Conservation (phyloP, 805 yeast species). For the Sugiyamaella americana region DNA sequence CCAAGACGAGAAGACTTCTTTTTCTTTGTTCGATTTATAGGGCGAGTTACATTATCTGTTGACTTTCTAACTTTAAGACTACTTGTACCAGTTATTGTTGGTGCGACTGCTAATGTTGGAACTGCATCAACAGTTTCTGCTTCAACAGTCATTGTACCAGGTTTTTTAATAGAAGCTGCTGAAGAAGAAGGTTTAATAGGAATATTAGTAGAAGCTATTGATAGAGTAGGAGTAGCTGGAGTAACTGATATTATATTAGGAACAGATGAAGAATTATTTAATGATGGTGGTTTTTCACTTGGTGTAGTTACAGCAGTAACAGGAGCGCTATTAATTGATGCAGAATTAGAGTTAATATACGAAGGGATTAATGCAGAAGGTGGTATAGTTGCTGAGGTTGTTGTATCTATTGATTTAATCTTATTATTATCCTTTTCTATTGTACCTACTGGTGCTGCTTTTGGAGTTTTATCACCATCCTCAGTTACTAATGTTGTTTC, state of each 20-base stretch:
- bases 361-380: no score
- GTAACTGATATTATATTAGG: neutral
- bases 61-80: conserved; percentile 25
- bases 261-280: neutral
- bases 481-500: no score
- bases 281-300: no score
- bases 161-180: conserved; percentile 2
- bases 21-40: conserved; percentile 22
- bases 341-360: no score
- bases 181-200: conserved; percentile 8
- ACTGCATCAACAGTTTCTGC: conserved; percentile 56
- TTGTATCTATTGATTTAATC: no score
- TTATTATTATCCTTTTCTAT: no score
- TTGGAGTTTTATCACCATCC: no score
- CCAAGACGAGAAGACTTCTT: conserved; percentile 32
- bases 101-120: conserved; percentile 32
- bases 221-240: neutral
- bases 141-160: conserved; percentile 45
- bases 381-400: no score
- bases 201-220: neutral
- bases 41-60: conserved; percentile 9
- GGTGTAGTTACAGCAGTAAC: neutral
- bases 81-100: conserved; percentile 2
- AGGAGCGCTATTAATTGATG: no score
- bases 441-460: no score